Evolutionary conservation across 495 filamentous ascomycete genomes (phyloP).

Genomic region (Lichina pygmaea): DNA sequence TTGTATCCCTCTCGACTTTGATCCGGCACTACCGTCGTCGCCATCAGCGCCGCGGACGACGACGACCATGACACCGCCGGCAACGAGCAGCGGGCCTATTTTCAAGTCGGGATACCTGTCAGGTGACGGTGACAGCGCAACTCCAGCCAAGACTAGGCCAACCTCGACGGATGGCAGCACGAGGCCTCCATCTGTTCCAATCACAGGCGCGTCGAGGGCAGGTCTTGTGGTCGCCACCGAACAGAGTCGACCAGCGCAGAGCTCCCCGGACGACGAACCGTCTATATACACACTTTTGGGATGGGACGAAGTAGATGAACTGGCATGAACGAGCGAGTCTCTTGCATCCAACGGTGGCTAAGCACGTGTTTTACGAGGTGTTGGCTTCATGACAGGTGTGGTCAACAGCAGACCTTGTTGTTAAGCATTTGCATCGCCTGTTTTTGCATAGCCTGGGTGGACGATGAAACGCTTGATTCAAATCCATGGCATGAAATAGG

Average conservation of each 20-base stretch:
- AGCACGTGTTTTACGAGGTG: background rate
- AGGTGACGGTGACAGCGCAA: too few relatives aligned
- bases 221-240: background rate
- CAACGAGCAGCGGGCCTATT: too few relatives aligned
- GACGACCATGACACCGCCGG: background rate
- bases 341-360: background rate
- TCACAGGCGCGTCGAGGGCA: background rate
- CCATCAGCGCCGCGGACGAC: background rate
- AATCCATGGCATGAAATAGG: background rate
- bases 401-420: background rate
- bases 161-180: background rate
- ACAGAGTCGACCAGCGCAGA: background rate
- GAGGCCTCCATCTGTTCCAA: background rate
- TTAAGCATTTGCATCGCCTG: background rate
- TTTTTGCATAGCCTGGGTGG: background rate
- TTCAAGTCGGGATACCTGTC: too few relatives aligned
- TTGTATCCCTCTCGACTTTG: background rate
- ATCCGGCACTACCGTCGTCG: background rate
- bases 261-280: conserved; percentile 10
- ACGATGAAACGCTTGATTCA: background rate
- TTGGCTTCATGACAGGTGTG: background rate
- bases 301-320: conserved; percentile 42
- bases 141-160: background rate
- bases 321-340: background rate
- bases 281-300: conserved; percentile 47